These are phyloP conservation scores for Sclerotinia subarctica DNA, from an alignment of 2,329 filamentous ascomycete species.

Conservation along the genomic window DNA sequence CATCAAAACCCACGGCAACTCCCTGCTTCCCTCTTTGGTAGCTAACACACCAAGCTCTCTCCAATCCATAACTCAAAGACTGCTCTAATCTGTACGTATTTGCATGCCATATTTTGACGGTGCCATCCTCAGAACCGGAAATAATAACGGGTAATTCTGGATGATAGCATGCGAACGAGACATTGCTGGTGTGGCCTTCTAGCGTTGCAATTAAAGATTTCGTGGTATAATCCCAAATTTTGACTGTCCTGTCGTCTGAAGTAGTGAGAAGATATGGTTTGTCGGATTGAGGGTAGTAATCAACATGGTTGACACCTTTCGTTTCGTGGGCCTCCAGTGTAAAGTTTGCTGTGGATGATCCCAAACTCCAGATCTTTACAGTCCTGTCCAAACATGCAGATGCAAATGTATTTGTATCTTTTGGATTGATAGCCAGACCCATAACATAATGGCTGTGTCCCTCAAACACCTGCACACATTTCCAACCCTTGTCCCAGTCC, in stretches of 20 bases:
- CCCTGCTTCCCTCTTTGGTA: constrained; percentile 95
- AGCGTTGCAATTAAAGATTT: constrained; percentile 95
- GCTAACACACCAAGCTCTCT: constrained; percentile 95
- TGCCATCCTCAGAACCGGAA: constrained; percentile 95
- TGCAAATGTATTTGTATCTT: constrained; percentile 89
- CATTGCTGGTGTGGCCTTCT: constrained; percentile 96
- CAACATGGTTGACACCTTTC: constrained; percentile 97
- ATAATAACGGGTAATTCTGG: constrained; percentile 96
- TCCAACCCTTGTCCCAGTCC: constrained; percentile 98
- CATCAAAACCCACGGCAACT: constrained; percentile 93
- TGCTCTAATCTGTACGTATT: constrained; percentile 97
- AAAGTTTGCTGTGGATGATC: constrained; percentile 90
- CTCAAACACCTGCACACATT: constrained; percentile 95
- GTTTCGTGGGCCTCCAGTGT: constrained; percentile 96
- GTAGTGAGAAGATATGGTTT: constrained; percentile 91
- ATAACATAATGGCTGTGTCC: constrained; percentile 97
- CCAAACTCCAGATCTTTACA: constrained; percentile 96
- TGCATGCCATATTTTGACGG: constrained; percentile 97
- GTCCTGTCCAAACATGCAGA: constrained; percentile 95
- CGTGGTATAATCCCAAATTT: constrained; percentile 98
- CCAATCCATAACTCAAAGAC: constrained; percentile 90
- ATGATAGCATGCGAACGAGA: constrained; percentile 97
- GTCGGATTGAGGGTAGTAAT: constrained; percentile 75
- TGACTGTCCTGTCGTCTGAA: constrained; percentile 93
- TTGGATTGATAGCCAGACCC: constrained; percentile 95